phyloP scores from a whole-genome alignment of 495 filamentous ascomycete genomes.

The Arthonia radiata region DNA sequence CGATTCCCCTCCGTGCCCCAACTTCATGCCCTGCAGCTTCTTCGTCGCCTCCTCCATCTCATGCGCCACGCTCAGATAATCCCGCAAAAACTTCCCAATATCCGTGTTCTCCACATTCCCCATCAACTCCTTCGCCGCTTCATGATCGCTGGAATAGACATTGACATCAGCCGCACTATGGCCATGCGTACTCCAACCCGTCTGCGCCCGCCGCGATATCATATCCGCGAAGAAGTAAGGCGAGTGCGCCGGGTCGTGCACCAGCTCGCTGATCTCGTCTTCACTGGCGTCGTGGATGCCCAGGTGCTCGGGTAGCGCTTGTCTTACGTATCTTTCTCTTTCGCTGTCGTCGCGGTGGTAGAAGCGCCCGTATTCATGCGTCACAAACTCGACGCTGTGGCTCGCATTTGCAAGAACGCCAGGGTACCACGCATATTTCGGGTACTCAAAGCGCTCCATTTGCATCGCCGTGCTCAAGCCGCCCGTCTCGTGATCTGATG shows the following conservation, averaged over 20 bases:
- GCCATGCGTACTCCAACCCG: conserved; percentile 82
- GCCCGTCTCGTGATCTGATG: conserved; percentile 90
- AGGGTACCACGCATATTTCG: conserved; percentile 73
- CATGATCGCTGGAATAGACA: conserved; percentile 41
- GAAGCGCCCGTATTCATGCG: conserved; percentile 22
- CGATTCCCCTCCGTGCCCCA: too few relatives aligned
- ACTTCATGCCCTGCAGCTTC: conserved; percentile 41
- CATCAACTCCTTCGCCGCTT: conserved; percentile 22
- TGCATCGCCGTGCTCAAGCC: conserved; percentile 57
- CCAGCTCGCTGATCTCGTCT: conserved; percentile 39
- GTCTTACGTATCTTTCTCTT: conserved; percentile 31
- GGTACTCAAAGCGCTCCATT: conserved; percentile 23
- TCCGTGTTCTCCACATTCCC: conserved; percentile 95
- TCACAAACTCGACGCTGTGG: conserved; percentile 49
- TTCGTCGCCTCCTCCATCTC: conserved; percentile 53
- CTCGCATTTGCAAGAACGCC: conserved; percentile 54
- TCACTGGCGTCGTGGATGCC: conserved; percentile 52
- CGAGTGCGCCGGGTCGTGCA: conserved; percentile 25
- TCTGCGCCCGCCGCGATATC: conserved; percentile 61
- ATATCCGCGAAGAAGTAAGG: conserved; percentile 53
- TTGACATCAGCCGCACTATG: conserved; percentile 84
- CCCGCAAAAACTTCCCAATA: conserved; percentile 51
- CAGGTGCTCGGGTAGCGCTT: conserved; percentile 37
- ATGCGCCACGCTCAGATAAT: conserved; percentile 60
- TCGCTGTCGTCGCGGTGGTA: conserved; percentile 11